Conservation (phyloP, 139 green algal species). For the Chlamydomonas incerta region DNA sequence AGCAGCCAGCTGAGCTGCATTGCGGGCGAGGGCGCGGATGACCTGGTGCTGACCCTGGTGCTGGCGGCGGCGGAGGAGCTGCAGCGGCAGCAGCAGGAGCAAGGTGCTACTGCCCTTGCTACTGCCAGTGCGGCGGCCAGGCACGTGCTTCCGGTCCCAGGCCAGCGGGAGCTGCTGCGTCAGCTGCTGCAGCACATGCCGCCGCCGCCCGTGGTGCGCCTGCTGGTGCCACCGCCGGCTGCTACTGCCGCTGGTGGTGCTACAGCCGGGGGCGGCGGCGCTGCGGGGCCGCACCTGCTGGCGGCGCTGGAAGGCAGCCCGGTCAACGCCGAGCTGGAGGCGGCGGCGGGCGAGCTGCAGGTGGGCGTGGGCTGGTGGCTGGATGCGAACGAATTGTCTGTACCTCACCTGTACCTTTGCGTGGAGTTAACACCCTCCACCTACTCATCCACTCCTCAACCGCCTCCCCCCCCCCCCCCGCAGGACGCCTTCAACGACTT, state of each 20-base stretch:
- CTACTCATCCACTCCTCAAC: too few species aligned
- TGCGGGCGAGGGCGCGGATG: too few species aligned
- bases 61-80: neutral
- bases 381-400: too few species aligned
- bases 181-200: conserved; percentile 19
- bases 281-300: neutral
- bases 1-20: too few species aligned
- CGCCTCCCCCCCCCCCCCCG: neutral
- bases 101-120: neutral
- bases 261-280: too few species aligned
- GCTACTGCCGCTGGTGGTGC: neutral
- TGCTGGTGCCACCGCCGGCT: conserved; percentile 2
- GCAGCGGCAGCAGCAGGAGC: neutral
- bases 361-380: neutral
- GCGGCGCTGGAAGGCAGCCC: neutral
- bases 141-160: neutral
- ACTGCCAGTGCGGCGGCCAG: too few species aligned
- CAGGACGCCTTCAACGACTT: conserved; percentile 38
- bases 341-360: neutral
- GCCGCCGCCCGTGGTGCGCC: neutral
- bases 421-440: too few species aligned
- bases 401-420: too few species aligned
- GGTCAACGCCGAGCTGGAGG: neutral
- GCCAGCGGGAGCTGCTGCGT: neutral
- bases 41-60: neutral